A percentile compares a stretch with the other conserved stretches of the same genome.
These are phyloP conservation scores for Chrysanthemum makinoi DNA, from an alignment of 129 eudicot species.

Conservation along the genomic window DNA sequence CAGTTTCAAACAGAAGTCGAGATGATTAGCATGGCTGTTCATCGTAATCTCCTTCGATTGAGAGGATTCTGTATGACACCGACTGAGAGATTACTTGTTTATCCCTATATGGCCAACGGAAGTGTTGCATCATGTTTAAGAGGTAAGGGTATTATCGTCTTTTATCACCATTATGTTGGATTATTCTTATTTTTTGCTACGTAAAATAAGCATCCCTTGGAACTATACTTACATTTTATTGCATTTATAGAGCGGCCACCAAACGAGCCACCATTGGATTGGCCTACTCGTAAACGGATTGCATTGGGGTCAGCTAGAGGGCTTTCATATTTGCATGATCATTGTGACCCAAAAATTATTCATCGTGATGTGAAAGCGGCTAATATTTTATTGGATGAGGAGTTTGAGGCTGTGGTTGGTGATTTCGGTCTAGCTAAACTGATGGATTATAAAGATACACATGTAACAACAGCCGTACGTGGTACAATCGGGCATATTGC, in stretches of 20 bases:
- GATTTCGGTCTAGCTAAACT: conserved; percentile 82
- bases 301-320: conserved; percentile 90
- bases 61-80: conserved; percentile 97
- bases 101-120: conserved; percentile 93
- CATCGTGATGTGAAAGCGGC: conserved; percentile 95
- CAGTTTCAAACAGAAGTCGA: conserved; percentile 95
- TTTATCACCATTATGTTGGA: not conserved
- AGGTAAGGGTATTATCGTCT: conserved; percentile 45
- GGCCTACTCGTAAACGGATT: conserved; percentile 74
- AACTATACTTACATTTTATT: not conserved
- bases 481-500: conserved; percentile 92
- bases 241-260: conserved; percentile 69
- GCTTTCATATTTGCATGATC: conserved; percentile 79
- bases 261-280: conserved; percentile 70
- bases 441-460: conserved; percentile 81
- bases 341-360: conserved; percentile 83
- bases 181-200: no score
- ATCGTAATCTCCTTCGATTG: conserved; percentile 75
- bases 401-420: conserved; percentile 90
- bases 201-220: no score
- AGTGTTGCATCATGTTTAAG: conserved; percentile 90
- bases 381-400: conserved; percentile 74
- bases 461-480: conserved; percentile 85
- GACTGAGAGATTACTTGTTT: conserved; percentile 80
- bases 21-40: conserved; percentile 98